Percentiles rank a stretch among this genome's conserved stretches.
phyloP scores from a whole-genome alignment of 2,329 filamentous ascomycete species.

The Cladorrhinum sp. region DNA sequence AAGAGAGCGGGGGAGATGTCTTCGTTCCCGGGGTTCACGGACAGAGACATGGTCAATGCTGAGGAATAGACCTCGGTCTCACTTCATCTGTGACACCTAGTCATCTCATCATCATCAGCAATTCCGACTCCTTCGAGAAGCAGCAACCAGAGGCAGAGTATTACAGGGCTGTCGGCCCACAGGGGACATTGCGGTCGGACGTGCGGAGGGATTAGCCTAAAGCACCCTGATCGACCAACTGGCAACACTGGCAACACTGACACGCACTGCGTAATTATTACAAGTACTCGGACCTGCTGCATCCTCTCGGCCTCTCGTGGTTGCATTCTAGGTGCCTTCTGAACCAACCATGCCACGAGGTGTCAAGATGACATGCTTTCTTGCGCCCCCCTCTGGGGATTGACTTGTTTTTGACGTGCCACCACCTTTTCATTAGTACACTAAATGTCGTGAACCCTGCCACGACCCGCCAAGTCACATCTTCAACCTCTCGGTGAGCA shows the following conservation, averaged over 20 bases:
- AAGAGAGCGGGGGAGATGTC: no score
- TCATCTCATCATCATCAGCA: not conserved
- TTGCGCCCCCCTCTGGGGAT: not conserved
- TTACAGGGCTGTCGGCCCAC: not conserved
- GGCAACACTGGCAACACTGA: not conserved
- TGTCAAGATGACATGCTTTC: not conserved
- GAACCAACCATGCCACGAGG: not conserved
- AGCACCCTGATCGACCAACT: not conserved
- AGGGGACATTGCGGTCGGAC: conserved; percentile 3
- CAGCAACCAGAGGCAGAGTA: not conserved
- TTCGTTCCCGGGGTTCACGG: no score
- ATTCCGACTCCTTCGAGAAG: not conserved
- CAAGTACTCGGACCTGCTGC: not conserved
- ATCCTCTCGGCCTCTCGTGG: not conserved
- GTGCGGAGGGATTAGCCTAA: conserved; percentile 9
- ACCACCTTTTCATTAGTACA: no score
- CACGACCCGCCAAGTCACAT: conserved; percentile 1
- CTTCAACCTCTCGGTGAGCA: conserved; percentile 3
- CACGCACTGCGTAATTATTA: no score
- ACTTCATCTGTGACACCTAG: no score
- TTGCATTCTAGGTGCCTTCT: not conserved
- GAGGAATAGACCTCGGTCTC: no score
- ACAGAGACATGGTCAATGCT: no score
- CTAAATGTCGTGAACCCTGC: not conserved
- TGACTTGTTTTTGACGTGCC: not conserved